A percentile compares a stretch with the other conserved stretches of the same genome.
Evolutionary conservation across 1,139 yeast genomes (phyloP).

Genomic region (Suhomyces guaymorum): DNA sequence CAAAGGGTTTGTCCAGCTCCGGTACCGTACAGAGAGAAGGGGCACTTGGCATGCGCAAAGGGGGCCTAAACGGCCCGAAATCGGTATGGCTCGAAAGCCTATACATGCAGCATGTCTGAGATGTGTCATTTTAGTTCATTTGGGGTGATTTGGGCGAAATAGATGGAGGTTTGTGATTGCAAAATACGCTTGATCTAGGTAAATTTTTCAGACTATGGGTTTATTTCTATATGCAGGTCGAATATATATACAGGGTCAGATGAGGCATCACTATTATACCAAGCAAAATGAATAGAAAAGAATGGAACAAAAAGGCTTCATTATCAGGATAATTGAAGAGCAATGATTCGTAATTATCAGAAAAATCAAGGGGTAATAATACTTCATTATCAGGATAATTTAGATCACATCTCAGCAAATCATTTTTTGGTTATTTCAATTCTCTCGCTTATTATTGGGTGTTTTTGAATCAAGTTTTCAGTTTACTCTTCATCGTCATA

Average conservation of each 20-base stretch:
- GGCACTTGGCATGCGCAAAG: not conserved
- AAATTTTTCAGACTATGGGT: conserved; percentile 4
- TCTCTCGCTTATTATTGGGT: too few species aligned
- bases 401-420: too few species aligned
- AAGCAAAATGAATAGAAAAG: too few species aligned
- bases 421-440: too few species aligned
- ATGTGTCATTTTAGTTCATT: conserved; percentile 3
- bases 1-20: conserved; percentile 24
- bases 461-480: too few species aligned
- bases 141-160: not conserved
- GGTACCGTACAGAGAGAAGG: not conserved
- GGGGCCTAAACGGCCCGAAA: too few species aligned
- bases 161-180: not conserved
- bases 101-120: not conserved
- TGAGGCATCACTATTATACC: too few species aligned
- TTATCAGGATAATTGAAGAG: too few species aligned
- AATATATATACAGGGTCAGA: conserved; percentile 7
- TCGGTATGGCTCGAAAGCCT: conserved; percentile 6
- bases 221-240: conserved; percentile 6
- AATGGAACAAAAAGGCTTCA: too few species aligned
- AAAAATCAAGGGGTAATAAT: too few species aligned
- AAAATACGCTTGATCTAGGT: not conserved
- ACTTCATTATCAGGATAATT: too few species aligned
- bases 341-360: too few species aligned
- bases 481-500: conserved; percentile 22